Evolutionary conservation across 2,329 filamentous ascomycete genomes (phyloP).

Genomic region (Myriosclerotinia curreyana): DNA sequence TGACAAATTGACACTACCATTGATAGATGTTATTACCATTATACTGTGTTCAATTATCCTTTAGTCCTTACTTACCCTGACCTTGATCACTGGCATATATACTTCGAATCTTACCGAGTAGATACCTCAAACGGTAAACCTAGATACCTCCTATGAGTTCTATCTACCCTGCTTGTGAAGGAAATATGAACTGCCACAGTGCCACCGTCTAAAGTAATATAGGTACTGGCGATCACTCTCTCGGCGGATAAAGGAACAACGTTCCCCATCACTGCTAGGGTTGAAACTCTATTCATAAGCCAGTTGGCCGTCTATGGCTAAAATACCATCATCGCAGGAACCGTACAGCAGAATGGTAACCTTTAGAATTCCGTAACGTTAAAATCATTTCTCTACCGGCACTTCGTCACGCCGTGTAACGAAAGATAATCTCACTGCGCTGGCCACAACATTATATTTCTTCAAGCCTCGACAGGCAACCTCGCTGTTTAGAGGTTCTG

Average conservation of each 20-base stretch:
- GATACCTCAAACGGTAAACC: neutral
- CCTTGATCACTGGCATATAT: neutral
- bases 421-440: conserved; percentile 20
- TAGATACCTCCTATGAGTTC: neutral
- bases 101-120: neutral
- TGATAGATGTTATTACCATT: neutral
- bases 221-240: neutral
- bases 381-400: conserved; percentile 17
- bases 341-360: conserved; percentile 17
- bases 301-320: neutral
- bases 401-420: conserved; percentile 18
- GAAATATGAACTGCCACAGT: neutral
- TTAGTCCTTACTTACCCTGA: neutral
- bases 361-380: conserved; percentile 17
- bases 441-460: conserved; percentile 19
- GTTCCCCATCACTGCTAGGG: conserved; percentile 12
- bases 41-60: neutral
- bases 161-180: neutral
- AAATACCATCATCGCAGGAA: conserved; percentile 18
- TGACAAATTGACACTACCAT: neutral
- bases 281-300: conserved; percentile 21
- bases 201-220: conserved; percentile 6
- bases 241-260: neutral
- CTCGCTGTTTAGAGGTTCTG: conserved; percentile 21
- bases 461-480: conserved; percentile 18